These are phyloP conservation scores for Trichoderma sp. DNA, from an alignment of 2,329 filamentous ascomycete species.

Conservation along the genomic window DNA sequence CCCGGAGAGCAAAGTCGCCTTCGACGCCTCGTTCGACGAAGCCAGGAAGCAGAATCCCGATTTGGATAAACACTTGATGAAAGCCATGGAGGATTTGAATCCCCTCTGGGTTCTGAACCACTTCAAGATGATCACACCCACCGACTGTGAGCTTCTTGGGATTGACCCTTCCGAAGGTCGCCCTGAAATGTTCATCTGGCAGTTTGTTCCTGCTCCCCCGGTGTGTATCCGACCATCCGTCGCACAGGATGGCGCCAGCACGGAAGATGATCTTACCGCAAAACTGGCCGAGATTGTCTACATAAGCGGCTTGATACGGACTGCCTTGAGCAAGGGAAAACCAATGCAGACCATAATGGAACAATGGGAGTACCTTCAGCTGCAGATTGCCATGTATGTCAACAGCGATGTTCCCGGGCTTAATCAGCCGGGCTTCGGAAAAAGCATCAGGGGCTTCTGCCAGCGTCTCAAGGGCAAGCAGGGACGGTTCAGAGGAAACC, in stretches of 20 bases:
- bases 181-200: constrained; percentile 97
- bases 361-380: constrained; percentile 94
- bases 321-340: constrained; percentile 77
- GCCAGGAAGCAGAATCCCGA: constrained; percentile 77
- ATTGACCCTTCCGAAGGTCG: constrained; percentile 82
- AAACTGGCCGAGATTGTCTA: constrained; percentile 97
- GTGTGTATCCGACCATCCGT: constrained; percentile 94
- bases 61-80: constrained; percentile 84
- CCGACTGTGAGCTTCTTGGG: constrained; percentile 87
- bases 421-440: constrained; percentile 82
- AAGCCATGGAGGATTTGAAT: constrained; percentile 92
- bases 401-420: constrained; percentile 94
- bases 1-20: constrained; percentile 76
- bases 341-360: constrained; percentile 90
- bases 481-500: constrained; percentile 91
- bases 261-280: constrained; percentile 93
- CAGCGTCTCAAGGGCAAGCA: constrained; percentile 97
- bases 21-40: constrained; percentile 79
- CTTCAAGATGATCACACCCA: constrained; percentile 80
- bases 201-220: constrained; percentile 88
- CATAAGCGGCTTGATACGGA: constrained; percentile 81
- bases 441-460: constrained; percentile 88
- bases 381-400: constrained; percentile 96
- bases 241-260: constrained; percentile 86
- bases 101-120: constrained; percentile 84